Evolutionary conservation across 768 basidiomycete genomes (phyloP), one percentile per base, ranked within the genome.

Genomic region (Rubroboletus pulcherrimus): DNA sequence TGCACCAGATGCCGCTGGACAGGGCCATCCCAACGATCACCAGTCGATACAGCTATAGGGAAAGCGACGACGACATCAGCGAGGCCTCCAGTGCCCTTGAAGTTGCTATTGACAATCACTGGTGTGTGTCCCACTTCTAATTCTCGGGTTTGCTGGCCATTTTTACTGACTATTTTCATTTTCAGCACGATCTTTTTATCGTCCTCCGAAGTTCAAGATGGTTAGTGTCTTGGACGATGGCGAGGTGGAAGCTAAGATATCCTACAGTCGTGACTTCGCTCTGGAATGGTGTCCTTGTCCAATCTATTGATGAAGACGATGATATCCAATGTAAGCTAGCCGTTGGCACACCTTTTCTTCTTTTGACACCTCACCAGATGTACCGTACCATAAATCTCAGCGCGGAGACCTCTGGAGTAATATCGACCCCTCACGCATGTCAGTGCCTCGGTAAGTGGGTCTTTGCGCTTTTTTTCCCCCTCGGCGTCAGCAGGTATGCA

Each of bases 61-160:
- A 91, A 66, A 66, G 76, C 35, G 91, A 96, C 65, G 93, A 89
- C 0, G 91, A 91, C 53, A 71, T 75, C 44, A 91, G 89, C 56
- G 86, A 85, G 41, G 80, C 85, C 62, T 76, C 83, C 5, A 92
- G 89, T 63, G 87, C 89, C 8, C 75, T 97, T 41, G 95, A 98
- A 69, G 75, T 86, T 69, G 93, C 95, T n/a, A 91, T 96, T 57
- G 95, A 98, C 70, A 83, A 91, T 51, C 84, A 93, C 63, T 92
- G 93, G 91, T 93, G 60, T 38, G 66, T 52, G 42, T 53, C 46
- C 43, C 9, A 19, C n/a, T 31, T 45, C 2, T 40, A 12, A 30
- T 31, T 15, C 17, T 55, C 43, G 17, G 55, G 19, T 17, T 52
- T 26, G 29, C 41, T 58, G 11, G 53, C 46, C 51, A 43, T 49